Percentiles rank a stretch among this genome's conserved stretches.
These are phyloP conservation scores for Annulohypoxylon bovei DNA, from an alignment of 495 filamentous ascomycete species.

Conservation along the genomic window DNA sequence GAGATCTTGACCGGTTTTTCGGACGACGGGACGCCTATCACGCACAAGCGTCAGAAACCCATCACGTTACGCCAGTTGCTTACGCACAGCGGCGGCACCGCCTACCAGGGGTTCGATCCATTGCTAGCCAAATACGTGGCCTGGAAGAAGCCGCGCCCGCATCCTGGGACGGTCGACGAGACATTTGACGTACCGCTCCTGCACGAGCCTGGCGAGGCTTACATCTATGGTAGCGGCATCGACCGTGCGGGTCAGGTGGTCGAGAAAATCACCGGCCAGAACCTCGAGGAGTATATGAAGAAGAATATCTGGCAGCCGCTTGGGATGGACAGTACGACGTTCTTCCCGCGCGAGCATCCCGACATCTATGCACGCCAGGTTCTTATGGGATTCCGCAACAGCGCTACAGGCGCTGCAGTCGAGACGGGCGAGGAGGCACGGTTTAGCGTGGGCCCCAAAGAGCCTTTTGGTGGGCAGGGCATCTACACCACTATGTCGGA, in stretches of 20 bases:
- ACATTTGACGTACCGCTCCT: conserved; percentile 53
- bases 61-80: conserved; percentile 48
- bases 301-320: conserved; percentile 41
- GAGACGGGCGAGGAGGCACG: not conserved
- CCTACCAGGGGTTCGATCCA: conserved; percentile 29
- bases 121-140: conserved; percentile 26
- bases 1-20: conserved; percentile 46
- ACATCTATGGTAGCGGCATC: conserved; percentile 59
- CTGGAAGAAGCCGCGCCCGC: conserved; percentile 27
- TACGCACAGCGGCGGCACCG: conserved; percentile 41
- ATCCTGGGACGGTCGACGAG: conserved; percentile 40
- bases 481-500: conserved; percentile 16
- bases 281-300: conserved; percentile 46
- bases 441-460: not conserved
- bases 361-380: conserved; percentile 12
- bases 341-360: conserved; percentile 40
- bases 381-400: conserved; percentile 5
- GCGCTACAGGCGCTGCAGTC: conserved; percentile 1
- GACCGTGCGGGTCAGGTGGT: conserved; percentile 61
- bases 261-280: conserved; percentile 37
- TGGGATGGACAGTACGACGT: conserved; percentile 41
- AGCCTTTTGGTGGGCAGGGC: conserved; percentile 33
- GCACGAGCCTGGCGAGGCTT: conserved; percentile 61
- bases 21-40: conserved; percentile 41
- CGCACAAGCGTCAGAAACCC: conserved; percentile 36